Percentiles rank a stretch among this genome's conserved stretches.
These are phyloP conservation scores for Coemansia sp. DNA, from an alignment of 192 early-diverging fungal genomes.

Conservation along the genomic window DNA sequence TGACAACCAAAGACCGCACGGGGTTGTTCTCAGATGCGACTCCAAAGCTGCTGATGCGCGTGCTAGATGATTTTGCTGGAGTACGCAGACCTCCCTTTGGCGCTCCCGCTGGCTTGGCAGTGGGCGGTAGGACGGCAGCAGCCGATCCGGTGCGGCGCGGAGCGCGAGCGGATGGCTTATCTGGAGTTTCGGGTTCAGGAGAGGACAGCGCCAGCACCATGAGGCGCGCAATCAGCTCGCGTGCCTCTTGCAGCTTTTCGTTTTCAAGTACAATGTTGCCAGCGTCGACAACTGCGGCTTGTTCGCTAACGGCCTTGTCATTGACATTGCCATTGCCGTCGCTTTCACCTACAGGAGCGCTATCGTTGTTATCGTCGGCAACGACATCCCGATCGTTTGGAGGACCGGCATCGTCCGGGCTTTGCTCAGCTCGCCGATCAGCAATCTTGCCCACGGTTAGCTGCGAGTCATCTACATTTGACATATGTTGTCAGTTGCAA, in stretches of 20 bases:
- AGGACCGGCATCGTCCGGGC: neutral
- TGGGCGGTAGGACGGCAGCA: slow-evolving; percentile 5
- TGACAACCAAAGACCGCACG: slow-evolving; percentile 37
- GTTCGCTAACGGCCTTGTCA: neutral
- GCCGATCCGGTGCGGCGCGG: slow-evolving; percentile 30
- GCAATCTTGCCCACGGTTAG: slow-evolving; percentile 27
- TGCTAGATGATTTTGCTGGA: slow-evolving; percentile 27
- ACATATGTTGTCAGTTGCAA: neutral
- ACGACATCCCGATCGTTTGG: neutral
- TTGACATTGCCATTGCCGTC: neutral
- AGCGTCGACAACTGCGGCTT: neutral
- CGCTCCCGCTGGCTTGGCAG: slow-evolving; percentile 16
- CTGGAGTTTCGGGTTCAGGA: slow-evolving; percentile 23
- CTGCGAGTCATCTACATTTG: slow-evolving; percentile 37
- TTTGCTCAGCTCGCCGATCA: slow-evolving; percentile 5
- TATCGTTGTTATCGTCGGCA: slow-evolving; percentile 5
- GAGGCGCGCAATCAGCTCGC: slow-evolving; percentile 49
- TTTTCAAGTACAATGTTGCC: neutral
- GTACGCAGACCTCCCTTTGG: slow-evolving; percentile 34
- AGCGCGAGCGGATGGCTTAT: slow-evolving; percentile 30
- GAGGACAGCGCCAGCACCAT: slow-evolving; percentile 53
- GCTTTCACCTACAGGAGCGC: neutral
- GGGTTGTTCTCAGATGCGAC: slow-evolving; percentile 48
- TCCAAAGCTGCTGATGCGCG: slow-evolving; percentile 54
- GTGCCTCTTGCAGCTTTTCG: slow-evolving; percentile 43